Evolutionary conservation across 1,284 basidiomycete species (phyloP).

Genomic region (Ganoderma boninense): DNA sequence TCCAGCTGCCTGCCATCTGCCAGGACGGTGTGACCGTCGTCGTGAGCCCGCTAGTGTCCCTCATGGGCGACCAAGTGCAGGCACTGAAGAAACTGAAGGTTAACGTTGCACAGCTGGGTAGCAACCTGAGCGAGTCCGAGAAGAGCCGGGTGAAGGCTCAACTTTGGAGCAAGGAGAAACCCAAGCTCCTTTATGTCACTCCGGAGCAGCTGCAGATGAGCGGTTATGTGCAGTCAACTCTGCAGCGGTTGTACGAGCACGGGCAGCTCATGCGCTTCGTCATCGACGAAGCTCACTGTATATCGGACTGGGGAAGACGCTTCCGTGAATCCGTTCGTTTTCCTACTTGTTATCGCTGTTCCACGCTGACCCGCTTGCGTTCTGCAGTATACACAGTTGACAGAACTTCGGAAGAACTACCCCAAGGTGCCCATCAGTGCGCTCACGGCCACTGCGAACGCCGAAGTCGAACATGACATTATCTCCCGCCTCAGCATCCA

Average conservation of each 20-base stretch:
- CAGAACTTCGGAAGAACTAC: slow-evolving; percentile 75
- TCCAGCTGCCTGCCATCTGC: slow-evolving; percentile 89
- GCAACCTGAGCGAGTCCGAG: slow-evolving; percentile 57
- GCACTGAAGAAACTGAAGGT: slow-evolving; percentile 74
- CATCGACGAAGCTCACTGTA: slow-evolving; percentile 96
- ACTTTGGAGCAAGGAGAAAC: slow-evolving; percentile 54
- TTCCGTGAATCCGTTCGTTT: slow-evolving; percentile 78
- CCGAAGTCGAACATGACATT: slow-evolving; percentile 83
- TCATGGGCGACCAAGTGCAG: slow-evolving; percentile 92
- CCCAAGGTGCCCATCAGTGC: slow-evolving; percentile 93
- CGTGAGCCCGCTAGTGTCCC: slow-evolving; percentile 87
- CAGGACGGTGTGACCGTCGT: slow-evolving; percentile 87
- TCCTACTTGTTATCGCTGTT: slow-evolving; percentile 4
- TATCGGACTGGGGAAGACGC: slow-evolving; percentile 86
- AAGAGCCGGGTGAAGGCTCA: slow-evolving; percentile 51
- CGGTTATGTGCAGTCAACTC: slow-evolving; percentile 59
- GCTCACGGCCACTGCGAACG: slow-evolving; percentile 93
- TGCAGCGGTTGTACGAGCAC: slow-evolving; percentile 64
- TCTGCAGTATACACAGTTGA: slow-evolving; percentile 74
- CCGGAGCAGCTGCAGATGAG: slow-evolving; percentile 88
- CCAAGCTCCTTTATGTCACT: slow-evolving; percentile 88
- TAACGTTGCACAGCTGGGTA: slow-evolving; percentile 78
- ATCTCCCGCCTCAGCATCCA: slow-evolving; percentile 73
- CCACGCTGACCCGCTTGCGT: slow-evolving; percentile 24
- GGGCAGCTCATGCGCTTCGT: slow-evolving; percentile 88